phyloP scores from a whole-genome alignment of 805 yeast genomes.

The Yamadazyma nakazawae region DNA sequence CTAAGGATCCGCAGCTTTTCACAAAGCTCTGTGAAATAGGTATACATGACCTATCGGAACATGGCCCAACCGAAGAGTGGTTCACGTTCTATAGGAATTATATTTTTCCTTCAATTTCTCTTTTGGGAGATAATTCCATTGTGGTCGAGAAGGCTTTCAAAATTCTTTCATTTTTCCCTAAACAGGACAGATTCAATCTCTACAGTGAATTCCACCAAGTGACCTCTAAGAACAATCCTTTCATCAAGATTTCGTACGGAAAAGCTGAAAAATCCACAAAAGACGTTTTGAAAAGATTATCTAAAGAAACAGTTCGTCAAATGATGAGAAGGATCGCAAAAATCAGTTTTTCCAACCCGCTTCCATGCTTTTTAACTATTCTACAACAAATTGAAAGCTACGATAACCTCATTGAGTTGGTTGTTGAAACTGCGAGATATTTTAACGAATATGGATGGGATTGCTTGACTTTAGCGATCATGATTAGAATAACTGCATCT shows the following conservation, averaged over 20 bases:
- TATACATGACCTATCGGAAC: constrained; percentile 27
- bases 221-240: constrained; percentile 51
- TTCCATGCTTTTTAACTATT: constrained; percentile 68
- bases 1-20: constrained; percentile 46
- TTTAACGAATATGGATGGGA: constrained; percentile 85
- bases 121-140: constrained; percentile 54
- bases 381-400: constrained; percentile 87
- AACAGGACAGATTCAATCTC: constrained; percentile 66
- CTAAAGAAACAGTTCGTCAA: constrained; percentile 70
- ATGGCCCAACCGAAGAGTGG: constrained; percentile 36
- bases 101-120: constrained; percentile 59
- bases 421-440: constrained; percentile 73
- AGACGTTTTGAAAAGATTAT: constrained; percentile 72
- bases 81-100: constrained; percentile 60
- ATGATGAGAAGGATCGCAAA: constrained; percentile 74
- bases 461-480: constrained; percentile 66
- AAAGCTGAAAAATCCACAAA: constrained; percentile 78
- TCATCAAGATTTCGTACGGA: constrained; percentile 56
- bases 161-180: constrained; percentile 50
- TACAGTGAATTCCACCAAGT: constrained; percentile 75
- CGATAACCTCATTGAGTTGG: constrained; percentile 75
- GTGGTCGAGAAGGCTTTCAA: constrained; percentile 58
- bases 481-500: constrained; percentile 61
- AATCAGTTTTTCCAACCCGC: constrained; percentile 71
- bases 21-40: constrained; percentile 64